These are phyloP conservation scores for Cladobotryum mycophilum DNA, from an alignment of 2,329 filamentous ascomycete species.

Conservation along the genomic window DNA sequence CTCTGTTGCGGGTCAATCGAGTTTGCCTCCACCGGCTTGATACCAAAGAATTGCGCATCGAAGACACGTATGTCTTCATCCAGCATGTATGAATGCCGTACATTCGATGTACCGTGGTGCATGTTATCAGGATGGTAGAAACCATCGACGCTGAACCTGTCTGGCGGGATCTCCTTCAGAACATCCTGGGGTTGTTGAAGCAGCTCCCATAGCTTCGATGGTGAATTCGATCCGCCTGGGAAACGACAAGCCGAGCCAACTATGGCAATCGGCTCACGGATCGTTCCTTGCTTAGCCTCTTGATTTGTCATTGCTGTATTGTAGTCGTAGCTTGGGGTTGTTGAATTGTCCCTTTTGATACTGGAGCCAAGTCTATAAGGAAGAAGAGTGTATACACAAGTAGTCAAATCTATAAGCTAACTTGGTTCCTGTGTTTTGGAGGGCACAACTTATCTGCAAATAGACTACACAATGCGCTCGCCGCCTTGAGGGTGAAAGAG, in stretches of 20 bases:
- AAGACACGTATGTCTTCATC: conserved; percentile 31
- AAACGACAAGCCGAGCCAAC: conserved; percentile 19
- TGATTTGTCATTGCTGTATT: no score
- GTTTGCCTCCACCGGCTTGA: conserved; percentile 8
- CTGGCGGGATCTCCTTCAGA: conserved; percentile 11
- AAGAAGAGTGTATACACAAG: no score
- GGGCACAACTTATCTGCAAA: no score
- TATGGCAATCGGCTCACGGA: conserved; percentile 18
- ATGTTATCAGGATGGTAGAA: conserved; percentile 19
- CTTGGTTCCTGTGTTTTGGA: no score
- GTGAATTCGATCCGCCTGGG: conserved; percentile 15
- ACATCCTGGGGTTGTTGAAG: conserved; percentile 15
- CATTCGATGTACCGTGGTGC: conserved; percentile 22
- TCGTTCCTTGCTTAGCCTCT: no score
- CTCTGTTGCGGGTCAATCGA: conserved; percentile 16
- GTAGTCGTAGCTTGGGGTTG: no score
- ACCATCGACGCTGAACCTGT: conserved; percentile 16
- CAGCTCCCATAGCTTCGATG: conserved; percentile 17
- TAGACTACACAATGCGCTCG: no score
- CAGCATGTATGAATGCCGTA: conserved; percentile 27
- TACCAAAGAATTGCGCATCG: conserved; percentile 28
- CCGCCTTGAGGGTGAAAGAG: no score
- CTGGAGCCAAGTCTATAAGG: no score
- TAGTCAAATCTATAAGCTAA: no score
- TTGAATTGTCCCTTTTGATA: no score